phyloP scores from a whole-genome alignment of 2,329 filamentous ascomycete species.

The Fusarium acutatum region DNA sequence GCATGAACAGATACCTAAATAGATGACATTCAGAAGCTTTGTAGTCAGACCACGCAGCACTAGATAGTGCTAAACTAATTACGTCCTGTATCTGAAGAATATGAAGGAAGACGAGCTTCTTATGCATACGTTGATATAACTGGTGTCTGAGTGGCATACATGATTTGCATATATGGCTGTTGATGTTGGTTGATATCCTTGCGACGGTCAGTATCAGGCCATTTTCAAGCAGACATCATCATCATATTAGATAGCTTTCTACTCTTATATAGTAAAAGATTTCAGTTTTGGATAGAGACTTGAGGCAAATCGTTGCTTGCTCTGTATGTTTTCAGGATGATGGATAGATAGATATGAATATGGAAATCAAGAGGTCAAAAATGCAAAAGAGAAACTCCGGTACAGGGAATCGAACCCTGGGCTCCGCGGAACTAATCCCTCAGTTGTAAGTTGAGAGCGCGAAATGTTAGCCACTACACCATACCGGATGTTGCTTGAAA shows the following conservation, averaged over 20 bases:
- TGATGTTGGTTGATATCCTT: neutral
- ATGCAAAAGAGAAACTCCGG: slow-evolving; percentile 26
- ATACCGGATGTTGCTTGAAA: slow-evolving; percentile 37
- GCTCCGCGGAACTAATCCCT: slow-evolving; percentile 34
- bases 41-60: neutral
- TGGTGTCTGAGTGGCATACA: neutral
- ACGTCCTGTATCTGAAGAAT: neutral
- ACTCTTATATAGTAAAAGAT: neutral
- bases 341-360: neutral
- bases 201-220: neutral
- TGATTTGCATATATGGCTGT: neutral
- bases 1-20: neutral
- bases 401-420: slow-evolving; percentile 43
- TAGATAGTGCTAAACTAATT: neutral
- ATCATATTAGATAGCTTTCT: neutral
- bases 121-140: neutral
- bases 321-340: neutral
- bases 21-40: neutral
- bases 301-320: neutral
- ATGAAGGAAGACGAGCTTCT: no score
- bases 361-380: neutral
- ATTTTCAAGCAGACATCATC: neutral
- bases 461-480: slow-evolving; percentile 49
- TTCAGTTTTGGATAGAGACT: neutral
- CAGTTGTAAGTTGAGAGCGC: slow-evolving; percentile 41